Base-by-base conservation (phyloP, 176 grass and related monocot genomes). In the Cymbopogon citratus region DNA sequence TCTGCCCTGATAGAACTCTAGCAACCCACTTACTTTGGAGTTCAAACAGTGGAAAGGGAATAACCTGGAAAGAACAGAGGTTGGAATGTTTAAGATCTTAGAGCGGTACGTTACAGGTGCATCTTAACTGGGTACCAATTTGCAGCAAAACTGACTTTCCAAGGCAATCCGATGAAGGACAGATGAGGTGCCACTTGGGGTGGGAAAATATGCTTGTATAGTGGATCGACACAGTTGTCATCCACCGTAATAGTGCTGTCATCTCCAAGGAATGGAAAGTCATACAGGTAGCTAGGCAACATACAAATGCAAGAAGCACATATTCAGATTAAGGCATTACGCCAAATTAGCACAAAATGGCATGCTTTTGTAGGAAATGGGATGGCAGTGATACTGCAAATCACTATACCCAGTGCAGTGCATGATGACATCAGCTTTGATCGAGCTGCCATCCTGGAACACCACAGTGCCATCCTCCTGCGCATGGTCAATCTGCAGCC, bases 21-120 rank as follows among this genome's bases (percentile, higher is more conserved):
- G 96, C 88, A 18, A 93, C 87, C 96, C 96, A 98, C 75, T 99
- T 99, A 85, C 92, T 93, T 85, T 95, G 96, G 21, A 99, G 91
- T 83, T 95, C 91, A 93, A 88, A 69, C n/a, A 95, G 66, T 0
- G 89, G 92, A 59, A 95, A 95, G 52, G 92, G 92, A 70, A 88
- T 62, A 31, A 91, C 81, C 95, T 98, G 79, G 16, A 86, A 33
- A 6, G 39, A 71, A 71, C 26, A 85, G 21, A 57, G 7, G 13
- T 16, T 2, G 2, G 0, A 29, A 63, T 7, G 46, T 73, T 76
- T 84, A 19, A 86, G 3, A 14, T 81, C 26, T 10, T 81, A 33
- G 34, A 77, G 25, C 33, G 51, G 9, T 59, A 18, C 59, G 66
- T 26, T 16, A 46, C 44, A 48, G 45, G 14, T 48, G 45, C 45